Conservation (phyloP, 2,329 filamentous ascomycete genomes). For the Arthrobotrys sinensis region DNA sequence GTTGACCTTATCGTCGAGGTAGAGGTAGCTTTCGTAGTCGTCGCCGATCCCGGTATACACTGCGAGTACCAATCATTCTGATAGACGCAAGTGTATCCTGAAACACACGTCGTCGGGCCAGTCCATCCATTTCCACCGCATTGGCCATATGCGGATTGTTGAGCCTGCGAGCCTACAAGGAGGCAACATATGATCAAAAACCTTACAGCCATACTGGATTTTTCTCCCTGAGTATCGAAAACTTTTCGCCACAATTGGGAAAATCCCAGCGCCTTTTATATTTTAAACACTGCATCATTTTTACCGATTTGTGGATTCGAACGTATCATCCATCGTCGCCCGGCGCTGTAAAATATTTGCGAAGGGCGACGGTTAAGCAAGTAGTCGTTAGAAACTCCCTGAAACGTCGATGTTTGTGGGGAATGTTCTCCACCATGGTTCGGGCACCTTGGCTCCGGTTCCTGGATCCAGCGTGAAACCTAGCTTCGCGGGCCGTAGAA, state of each 20-base stretch:
- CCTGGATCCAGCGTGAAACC: not conserved
- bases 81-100: slow-evolving; percentile 44
- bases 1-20: slow-evolving; percentile 1
- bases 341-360: slow-evolving; percentile 5
- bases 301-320: too few relatives aligned
- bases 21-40: not conserved
- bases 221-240: too few relatives aligned
- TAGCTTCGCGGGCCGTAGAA: slow-evolving; percentile 33
- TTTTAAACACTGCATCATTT: too few relatives aligned
- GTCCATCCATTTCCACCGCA: slow-evolving; percentile 60
- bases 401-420: slow-evolving; percentile 7
- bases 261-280: too few relatives aligned
- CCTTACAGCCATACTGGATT: too few relatives aligned
- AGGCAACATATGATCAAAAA: not conserved
- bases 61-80: slow-evolving; percentile 60
- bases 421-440: slow-evolving; percentile 15
- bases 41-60: slow-evolving; percentile 25
- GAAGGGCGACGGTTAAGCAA: slow-evolving; percentile 2
- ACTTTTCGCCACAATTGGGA: too few relatives aligned
- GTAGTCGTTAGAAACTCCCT: not conserved
- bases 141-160: slow-evolving; percentile 52
- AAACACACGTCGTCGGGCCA: slow-evolving; percentile 51
- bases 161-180: not conserved
- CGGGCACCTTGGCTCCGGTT: slow-evolving; percentile 38
- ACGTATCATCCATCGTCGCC: too few relatives aligned